Conservation (phyloP, 331 rosid species). For the Spiraea crenata region DNA sequence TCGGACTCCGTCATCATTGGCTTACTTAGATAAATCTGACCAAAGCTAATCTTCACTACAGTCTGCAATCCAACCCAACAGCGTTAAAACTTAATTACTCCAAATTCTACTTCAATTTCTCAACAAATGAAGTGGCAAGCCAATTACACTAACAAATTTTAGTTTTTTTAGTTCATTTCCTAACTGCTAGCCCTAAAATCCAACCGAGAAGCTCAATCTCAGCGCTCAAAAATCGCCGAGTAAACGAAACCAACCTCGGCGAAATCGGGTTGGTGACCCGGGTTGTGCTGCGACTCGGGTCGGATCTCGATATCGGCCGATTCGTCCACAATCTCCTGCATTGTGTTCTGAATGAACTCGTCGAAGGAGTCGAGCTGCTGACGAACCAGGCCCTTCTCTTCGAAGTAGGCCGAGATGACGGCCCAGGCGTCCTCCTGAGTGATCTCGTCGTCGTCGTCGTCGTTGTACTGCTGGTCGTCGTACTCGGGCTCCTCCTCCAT, state of each 20-base stretch:
- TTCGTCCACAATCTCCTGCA: slow-evolving; percentile 97
- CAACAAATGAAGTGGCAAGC: background rate
- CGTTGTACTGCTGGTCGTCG: slow-evolving; percentile 52
- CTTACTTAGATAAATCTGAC: slow-evolving; percentile 96
- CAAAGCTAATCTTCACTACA: slow-evolving; percentile 76
- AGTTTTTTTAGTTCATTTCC: background rate
- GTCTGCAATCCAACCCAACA: slow-evolving; percentile 50
- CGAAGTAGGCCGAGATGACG: slow-evolving; percentile 92
- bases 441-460: slow-evolving; percentile 79
- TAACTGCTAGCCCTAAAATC: background rate
- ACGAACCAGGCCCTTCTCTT: slow-evolving; percentile 89
- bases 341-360: slow-evolving; percentile 93
- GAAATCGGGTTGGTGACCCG: slow-evolving; percentile 90
- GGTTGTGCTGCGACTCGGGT: slow-evolving; percentile 95
- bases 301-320: slow-evolving; percentile 96
- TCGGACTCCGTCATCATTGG: slow-evolving; percentile 99
- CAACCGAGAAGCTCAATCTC: background rate
- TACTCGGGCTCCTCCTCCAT: slow-evolving; percentile 87
- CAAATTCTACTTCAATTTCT: background rate
- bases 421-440: slow-evolving; percentile 99
- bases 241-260: slow-evolving; percentile 52
- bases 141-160: no score
- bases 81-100: slow-evolving; percentile 10
- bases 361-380: slow-evolving; percentile 97
- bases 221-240: no score